phyloP scores from a whole-genome alignment of 352 stramenopile genomes.

The Globisporangium cylindrosporum region DNA sequence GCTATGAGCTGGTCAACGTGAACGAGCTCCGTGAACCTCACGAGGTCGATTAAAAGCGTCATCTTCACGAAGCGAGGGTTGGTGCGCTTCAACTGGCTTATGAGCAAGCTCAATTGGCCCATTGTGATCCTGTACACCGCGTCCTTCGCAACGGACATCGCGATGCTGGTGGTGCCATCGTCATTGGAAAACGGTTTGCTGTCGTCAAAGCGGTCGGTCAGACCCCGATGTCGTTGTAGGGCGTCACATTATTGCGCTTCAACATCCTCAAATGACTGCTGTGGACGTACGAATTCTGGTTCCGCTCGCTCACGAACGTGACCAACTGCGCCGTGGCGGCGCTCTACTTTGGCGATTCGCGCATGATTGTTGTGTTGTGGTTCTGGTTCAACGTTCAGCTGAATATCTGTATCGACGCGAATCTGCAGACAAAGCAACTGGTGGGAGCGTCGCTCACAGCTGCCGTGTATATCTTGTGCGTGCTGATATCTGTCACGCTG shows the following conservation, averaged over 20 bases:
- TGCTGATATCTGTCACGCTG: not conserved
- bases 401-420: constrained; percentile 11
- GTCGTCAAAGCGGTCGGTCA: not conserved
- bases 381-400: constrained; percentile 1
- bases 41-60: constrained; percentile 7
- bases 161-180: not conserved
- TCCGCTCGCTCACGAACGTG: constrained; percentile 23
- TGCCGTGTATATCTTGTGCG: not conserved
- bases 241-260: not conserved
- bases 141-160: not conserved
- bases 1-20: constrained; percentile 7
- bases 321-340: constrained; percentile 9
- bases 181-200: constrained; percentile 8
- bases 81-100: not conserved
- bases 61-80: constrained; percentile 1
- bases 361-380: not conserved
- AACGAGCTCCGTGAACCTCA: constrained; percentile 5
- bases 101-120: not conserved
- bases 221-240: not conserved
- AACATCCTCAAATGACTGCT: constrained; percentile 27
- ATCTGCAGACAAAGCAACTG: not conserved
- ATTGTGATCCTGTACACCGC: not conserved
- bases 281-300: constrained; percentile 41
- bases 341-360: constrained; percentile 4
- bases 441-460: not conserved